Evolutionary conservation across 257 asterid genomes (phyloP).

Genomic region (Verbascum thapsus): DNA sequence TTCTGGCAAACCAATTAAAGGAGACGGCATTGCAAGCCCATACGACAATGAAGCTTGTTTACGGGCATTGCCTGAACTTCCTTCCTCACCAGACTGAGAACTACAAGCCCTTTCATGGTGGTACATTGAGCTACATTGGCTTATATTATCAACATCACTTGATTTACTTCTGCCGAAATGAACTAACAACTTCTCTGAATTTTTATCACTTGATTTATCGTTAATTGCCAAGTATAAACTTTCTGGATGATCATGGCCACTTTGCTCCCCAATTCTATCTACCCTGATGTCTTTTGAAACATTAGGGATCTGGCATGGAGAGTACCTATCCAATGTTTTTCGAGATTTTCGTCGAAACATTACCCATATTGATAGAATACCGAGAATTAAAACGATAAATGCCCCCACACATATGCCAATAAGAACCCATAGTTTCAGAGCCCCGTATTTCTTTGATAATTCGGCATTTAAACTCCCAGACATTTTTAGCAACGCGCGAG

Average conservation of each 20-base stretch:
- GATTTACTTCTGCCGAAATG: constrained; percentile 78
- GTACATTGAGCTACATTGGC: constrained; percentile 79
- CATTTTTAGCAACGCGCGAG: constrained; percentile 65
- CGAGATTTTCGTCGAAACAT: constrained; percentile 67
- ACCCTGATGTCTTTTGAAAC: constrained; percentile 81
- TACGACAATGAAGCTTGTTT: constrained; percentile 60
- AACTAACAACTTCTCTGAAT: constrained; percentile 65
- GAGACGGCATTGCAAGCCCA: constrained; percentile 75
- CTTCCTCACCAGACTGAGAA: constrained; percentile 98
- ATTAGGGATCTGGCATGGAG: constrained; percentile 68
- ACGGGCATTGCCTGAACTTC: constrained; percentile 66
- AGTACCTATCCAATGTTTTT: constrained; percentile 50
- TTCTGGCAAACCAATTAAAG: constrained; percentile 91
- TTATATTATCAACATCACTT: constrained; percentile 78
- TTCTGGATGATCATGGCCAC: constrained; percentile 46
- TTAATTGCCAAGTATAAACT: constrained; percentile 51
- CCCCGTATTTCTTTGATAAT: constrained; percentile 65
- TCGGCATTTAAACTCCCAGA: constrained; percentile 52
- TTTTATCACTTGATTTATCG: constrained; percentile 64
- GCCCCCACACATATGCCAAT: constrained; percentile 76
- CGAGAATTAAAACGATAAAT: constrained; percentile 68
- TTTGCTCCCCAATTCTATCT: constrained; percentile 59
- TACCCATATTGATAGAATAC: constrained; percentile 73
- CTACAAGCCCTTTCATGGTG: constrained; percentile 69
- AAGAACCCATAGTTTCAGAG: constrained; percentile 83